Evolutionary conservation across 2,329 filamentous ascomycete genomes (phyloP).

Genomic region (Fusarium stilboides): DNA sequence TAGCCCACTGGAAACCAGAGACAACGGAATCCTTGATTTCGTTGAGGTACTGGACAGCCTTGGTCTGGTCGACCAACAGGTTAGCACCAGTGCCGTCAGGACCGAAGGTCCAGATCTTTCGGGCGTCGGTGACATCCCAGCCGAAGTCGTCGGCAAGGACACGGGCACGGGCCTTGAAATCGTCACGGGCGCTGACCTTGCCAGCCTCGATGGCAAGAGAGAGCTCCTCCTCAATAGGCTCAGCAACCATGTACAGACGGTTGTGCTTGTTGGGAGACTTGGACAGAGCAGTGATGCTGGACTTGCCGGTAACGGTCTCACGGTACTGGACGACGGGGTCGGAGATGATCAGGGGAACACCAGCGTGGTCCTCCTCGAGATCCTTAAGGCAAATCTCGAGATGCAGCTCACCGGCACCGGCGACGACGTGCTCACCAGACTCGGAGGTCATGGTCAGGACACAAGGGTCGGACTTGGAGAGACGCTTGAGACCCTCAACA

Average conservation of each 20-base stretch:
- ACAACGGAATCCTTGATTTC: constrained; percentile 99
- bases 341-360: constrained; percentile 97
- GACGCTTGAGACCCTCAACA: constrained; percentile 99
- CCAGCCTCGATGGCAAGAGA: constrained; percentile 90
- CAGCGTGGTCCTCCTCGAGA: constrained; percentile 99
- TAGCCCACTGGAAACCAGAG: constrained; percentile 99
- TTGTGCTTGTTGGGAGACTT: constrained; percentile 99
- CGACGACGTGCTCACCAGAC: constrained; percentile 98
- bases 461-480: constrained; percentile 99
- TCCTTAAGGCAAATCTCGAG: constrained; percentile 99
- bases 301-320: constrained; percentile 89
- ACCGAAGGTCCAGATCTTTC: constrained; percentile 99
- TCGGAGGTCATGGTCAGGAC: constrained; percentile 91
- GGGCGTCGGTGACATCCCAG: constrained; percentile 99
- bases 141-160: constrained; percentile 95
- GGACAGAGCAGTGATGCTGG: constrained; percentile 96
- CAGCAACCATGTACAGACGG: constrained; percentile 96
- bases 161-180: constrained; percentile 99
- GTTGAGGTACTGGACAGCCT: constrained; percentile 99
- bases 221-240: constrained; percentile 94
- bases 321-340: constrained; percentile 99
- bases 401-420: constrained; percentile 99
- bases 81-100: constrained; percentile 98
- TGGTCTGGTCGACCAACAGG: constrained; percentile 99
- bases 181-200: constrained; percentile 95